Base-by-base conservation (phyloP, 2,329 filamentous ascomycete genomes). In the Triangularia verruculosa region DNA sequence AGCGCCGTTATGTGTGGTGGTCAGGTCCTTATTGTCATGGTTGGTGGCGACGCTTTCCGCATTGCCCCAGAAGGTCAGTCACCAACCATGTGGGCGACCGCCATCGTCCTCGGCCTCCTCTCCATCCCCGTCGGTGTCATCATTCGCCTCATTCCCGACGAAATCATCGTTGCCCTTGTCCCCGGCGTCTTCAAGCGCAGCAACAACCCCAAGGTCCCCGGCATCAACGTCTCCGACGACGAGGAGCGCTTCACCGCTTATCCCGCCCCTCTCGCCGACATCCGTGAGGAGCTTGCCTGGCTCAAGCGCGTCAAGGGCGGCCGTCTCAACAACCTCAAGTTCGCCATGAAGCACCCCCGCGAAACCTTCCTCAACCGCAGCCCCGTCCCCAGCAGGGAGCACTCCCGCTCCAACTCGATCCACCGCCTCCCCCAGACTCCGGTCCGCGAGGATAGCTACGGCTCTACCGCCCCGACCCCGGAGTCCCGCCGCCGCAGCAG, bases 21-120 rank as follows among this genome's bases (percentile, higher is more conserved):
- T 22, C 94, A 98, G 74, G 81, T 95, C 25, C 84, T 97, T 76
- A 98, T 98, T 74, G 85, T 97, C 71, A 95, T 91, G 72, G 86
- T 97, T 58, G 94, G 94, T 68, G 91, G 92, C 30, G 78, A 80
- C 8, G 92, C 93, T 1, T 96, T 98, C 80, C 85, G 86, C 57
- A 92, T 96, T 65, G 82, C 82, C 1, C 66, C 74, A 0, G 78
- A 81, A 1, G 82, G 77, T 8, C 82, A 97, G 69, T 88, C 87
- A 17, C 85, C 84, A n/a, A 78, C 83, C 12, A 89, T 97, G 74
- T 98, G 94, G 95, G 93, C 82, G 7, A 90, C 95, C 69, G 96
- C 93, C 7, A 84, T 99, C 62, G 82, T 95, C 25, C 85, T 96
- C 39, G 93, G 93, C 30, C 81, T 90, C 68, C 77, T 96, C n/a